Base-by-base conservation (phyloP, 257 asterid species). In the Gentiana straminea region DNA sequence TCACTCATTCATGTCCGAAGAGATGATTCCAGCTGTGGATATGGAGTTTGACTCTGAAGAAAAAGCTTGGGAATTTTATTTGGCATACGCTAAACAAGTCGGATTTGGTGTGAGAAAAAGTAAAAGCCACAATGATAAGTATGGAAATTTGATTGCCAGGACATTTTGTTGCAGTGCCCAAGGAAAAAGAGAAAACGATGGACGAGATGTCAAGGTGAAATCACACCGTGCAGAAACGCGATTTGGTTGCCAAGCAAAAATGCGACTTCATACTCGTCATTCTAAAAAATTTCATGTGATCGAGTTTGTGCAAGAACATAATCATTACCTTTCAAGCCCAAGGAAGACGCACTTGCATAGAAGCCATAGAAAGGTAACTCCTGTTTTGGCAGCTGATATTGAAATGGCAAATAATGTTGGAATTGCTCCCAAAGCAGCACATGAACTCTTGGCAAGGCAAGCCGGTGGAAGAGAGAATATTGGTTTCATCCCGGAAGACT, bases 151-250 rank as follows among this genome's bases (percentile, higher is more conserved):
- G 56, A 3, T 37, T 55, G 58, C 50, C 51, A 57, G 54, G 11
- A 38, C 2, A 33, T 49, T 65, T 52, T 65, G 64, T 65, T 65
- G 59, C 35, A 57, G 52, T 12, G 33, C 35, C 13, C 59, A 37
- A 65, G 64, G 70, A 39, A 8, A 50, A 2, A 3, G 64, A 1
- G 39, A 11, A 4, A 10, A 32, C 33, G 59, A 65, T 39, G 51
- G 50, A 11, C 10, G 64, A 48, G n/a, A 39, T 57, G 35, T 38
- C 34, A 2, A 11, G 7, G 52, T 56, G 10, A 33, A 35, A 50
- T 7, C 1, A 10, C 54, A 11, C 13, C 52, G 59, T 12, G 33
- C 47, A 7, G 0, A 15, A 58, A 65, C 59, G 2, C 32, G 54
- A 43, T 57, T 5, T 33, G 64, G 58, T n/a, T 57, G 64, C 41